phyloP scores from a whole-genome alignment of 108 stramenopile genomes.

The Skeletonema tropicum region DNA sequence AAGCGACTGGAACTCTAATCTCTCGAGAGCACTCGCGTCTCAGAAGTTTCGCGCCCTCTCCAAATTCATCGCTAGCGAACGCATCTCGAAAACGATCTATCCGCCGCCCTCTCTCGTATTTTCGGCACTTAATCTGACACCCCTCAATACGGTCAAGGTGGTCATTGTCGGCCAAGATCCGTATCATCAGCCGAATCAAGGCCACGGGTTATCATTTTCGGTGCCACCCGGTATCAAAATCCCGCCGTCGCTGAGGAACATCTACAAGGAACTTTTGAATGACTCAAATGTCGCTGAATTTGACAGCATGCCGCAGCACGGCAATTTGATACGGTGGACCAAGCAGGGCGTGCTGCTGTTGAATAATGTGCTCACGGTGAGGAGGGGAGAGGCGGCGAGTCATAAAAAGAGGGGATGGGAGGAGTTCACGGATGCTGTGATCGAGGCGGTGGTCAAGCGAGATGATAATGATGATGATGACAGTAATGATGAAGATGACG shows the following conservation, averaged over 20 bases:
- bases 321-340: slow-evolving; percentile 84
- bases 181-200: slow-evolving; percentile 83
- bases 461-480: slow-evolving; percentile 26
- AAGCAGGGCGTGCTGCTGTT: slow-evolving; percentile 96
- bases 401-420: slow-evolving; percentile 97
- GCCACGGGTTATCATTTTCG: slow-evolving; percentile 84
- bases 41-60: background rate
- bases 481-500: too few relatives aligned
- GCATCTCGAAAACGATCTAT: slow-evolving; percentile 63
- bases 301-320: slow-evolving; percentile 57
- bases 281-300: slow-evolving; percentile 50
- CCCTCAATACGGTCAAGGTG: slow-evolving; percentile 81
- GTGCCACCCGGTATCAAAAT: slow-evolving; percentile 75
- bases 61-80: slow-evolving; percentile 13
- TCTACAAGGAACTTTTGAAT: slow-evolving; percentile 84
- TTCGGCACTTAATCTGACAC: slow-evolving; percentile 90
- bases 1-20: slow-evolving; percentile 24
- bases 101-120: slow-evolving; percentile 85
- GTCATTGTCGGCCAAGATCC: slow-evolving; percentile 90
- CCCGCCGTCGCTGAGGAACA: slow-evolving; percentile 94
- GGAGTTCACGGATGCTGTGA: slow-evolving; percentile 90
- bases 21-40: slow-evolving; percentile 1
- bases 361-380: slow-evolving; percentile 96
- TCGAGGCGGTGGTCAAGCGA: slow-evolving; percentile 60
- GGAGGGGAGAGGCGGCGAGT: slow-evolving; percentile 84